Base-by-base conservation (phyloP, 345 rosid genomes). In the Boechera stricta region DNA sequence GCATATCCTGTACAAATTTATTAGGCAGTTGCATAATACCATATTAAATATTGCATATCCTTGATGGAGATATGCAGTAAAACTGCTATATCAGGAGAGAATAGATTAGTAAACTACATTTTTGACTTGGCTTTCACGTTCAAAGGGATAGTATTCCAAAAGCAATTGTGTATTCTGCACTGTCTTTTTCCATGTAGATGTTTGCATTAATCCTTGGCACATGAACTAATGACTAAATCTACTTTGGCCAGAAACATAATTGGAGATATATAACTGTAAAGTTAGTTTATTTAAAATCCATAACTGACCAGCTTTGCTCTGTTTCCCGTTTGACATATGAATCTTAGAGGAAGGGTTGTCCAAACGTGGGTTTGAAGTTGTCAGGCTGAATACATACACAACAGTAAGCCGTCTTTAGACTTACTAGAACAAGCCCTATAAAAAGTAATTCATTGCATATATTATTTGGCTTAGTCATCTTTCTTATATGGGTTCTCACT, bases 361-460 rank as follows among this genome's bases (percentile, higher is more conserved):
- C 28, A 81, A 72, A 69, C 98, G 99, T 74, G 99, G 98, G 48
- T 95, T 92, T 84, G 88, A 95, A 74, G 98, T 95, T 64, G 51
- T 86, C 65, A 91, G 99, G 82, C 86, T 95, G 67, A 92, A 95
- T 73, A 91, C 99, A 33, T 95, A 95, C 79, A 85, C 94, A 51
- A 95, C 99, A 6, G 99, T 95, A 85, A 89, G 94, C 83, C 48
- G 21, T 79, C 39, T 24, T 62, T 60, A 12, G 5, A 52, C 38
- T 31, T 69, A 7, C 11, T 45, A 67, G 6, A 6, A 13, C 32
- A 7, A 31, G 54, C 29, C 41, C 24, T 12, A 11, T 63, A 10
- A 28, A 62, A 60, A n/a, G 54, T 64, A 15, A 18, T 2, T n/a
- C 49, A 8, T 12, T 56, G 28, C 52, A 16, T 55, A 12, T 55